Percentiles rank a stretch among this genome's conserved stretches.
Evolutionary conservation across 371 early-diverging fungal species (phyloP).

Genomic region (Circinella minor): DNA sequence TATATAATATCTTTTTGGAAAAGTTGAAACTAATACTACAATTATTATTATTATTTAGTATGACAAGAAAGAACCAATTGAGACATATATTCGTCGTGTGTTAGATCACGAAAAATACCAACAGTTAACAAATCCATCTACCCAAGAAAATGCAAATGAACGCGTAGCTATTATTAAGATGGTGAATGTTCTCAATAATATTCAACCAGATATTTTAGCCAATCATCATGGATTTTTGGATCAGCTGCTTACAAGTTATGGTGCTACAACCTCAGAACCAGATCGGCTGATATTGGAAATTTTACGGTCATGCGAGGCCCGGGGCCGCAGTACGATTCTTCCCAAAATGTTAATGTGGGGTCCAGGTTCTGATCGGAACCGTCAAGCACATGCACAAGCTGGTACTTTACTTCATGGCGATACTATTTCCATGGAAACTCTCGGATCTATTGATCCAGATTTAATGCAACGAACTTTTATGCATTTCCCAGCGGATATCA

Average conservation of each 20-base stretch:
- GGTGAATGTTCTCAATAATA: slow-evolving; percentile 48
- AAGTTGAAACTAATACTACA: not conserved
- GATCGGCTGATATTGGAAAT: slow-evolving; percentile 60
- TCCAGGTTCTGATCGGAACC: slow-evolving; percentile 54
- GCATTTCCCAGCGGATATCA: slow-evolving; percentile 53
- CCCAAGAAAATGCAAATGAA: slow-evolving; percentile 16
- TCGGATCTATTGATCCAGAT: slow-evolving; percentile 67
- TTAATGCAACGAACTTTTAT: slow-evolving; percentile 70
- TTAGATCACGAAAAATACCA: slow-evolving; percentile 44
- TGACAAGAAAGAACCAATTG: slow-evolving; percentile 40
- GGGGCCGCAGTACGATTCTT: slow-evolving; percentile 48
- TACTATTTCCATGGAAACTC: slow-evolving; percentile 55
- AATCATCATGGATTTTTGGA: slow-evolving; percentile 53
- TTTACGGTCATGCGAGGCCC: slow-evolving; percentile 53
- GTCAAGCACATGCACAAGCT: slow-evolving; percentile 47
- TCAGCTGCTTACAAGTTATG: slow-evolving; percentile 58
- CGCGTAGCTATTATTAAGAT: slow-evolving; percentile 54
- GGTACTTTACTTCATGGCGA: slow-evolving; percentile 38
- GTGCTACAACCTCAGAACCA: slow-evolving; percentile 53
- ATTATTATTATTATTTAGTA: slow-evolving; percentile 15
- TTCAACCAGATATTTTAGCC: slow-evolving; percentile 49
- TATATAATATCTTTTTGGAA: not conserved
- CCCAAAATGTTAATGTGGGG: slow-evolving; percentile 61
- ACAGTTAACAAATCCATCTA: slow-evolving; percentile 31
- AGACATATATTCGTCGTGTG: slow-evolving; percentile 46